Percentiles rank a stretch among this genome's conserved stretches.
Evolutionary conservation across 73 alveolate species (phyloP).

Genomic region (Paramecium sexaurelia): DNA sequence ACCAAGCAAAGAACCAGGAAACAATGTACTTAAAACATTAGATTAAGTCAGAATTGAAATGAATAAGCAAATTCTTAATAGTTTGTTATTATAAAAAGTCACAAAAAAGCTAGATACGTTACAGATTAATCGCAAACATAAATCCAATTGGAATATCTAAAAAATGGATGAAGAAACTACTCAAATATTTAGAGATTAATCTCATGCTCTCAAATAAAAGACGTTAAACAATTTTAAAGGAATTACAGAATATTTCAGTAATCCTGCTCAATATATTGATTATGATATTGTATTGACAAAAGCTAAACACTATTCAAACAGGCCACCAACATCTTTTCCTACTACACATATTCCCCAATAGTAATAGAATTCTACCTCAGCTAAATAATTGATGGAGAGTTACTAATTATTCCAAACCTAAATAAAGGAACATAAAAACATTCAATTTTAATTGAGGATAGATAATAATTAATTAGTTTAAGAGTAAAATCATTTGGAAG

Average conservation of each 20-base stretch:
- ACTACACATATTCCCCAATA: neutral
- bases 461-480: conserved; percentile 15
- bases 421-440: conserved; percentile 10
- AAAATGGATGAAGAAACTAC: conserved; percentile 53
- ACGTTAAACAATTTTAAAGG: conserved; percentile 50
- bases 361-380: neutral
- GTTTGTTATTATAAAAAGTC: neutral
- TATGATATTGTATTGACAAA: conserved; percentile 40
- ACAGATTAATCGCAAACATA: conserved; percentile 6
- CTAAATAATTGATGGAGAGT: conserved; percentile 20
- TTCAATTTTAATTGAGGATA: conserved; percentile 15
- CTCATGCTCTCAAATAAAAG: neutral
- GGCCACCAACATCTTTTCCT: conserved; percentile 56
- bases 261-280: conserved; percentile 48
- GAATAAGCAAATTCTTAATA: conserved; percentile 38
- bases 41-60: conserved; percentile 43
- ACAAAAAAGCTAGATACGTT: neutral
- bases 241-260: conserved; percentile 44
- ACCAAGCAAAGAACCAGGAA: conserved; percentile 2
- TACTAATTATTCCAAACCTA: neutral
- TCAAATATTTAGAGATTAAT: conserved; percentile 16
- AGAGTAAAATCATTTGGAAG: neutral
- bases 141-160: conserved; percentile 32
- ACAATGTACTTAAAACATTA: conserved; percentile 4
- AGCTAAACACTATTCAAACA: conserved; percentile 33